These are phyloP conservation scores for Austroboletus niveus DNA, from an alignment of 1,284 basidiomycete species.

Conservation along the genomic window DNA sequence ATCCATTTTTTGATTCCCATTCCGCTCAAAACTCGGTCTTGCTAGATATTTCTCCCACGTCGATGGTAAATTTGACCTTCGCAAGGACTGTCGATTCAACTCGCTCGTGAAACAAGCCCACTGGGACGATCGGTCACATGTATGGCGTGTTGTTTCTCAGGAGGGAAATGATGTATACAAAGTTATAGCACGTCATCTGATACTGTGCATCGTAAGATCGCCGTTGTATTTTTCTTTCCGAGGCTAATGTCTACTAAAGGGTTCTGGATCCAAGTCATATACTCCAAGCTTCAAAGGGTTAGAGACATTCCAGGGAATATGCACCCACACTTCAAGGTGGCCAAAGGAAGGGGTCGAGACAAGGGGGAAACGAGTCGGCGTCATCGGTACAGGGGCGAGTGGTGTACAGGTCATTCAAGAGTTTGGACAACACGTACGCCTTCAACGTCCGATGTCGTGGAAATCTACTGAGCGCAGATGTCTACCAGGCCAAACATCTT, in stretches of 20 bases:
- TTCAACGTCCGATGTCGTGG: neutral
- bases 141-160: conserved; percentile 10
- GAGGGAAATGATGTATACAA: conserved; percentile 12
- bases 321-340: conserved; percentile 10
- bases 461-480: neutral
- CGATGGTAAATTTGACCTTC: conserved; percentile 10
- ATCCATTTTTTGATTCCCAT: neutral
- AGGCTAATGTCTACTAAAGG: conserved; percentile 6
- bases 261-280: conserved; percentile 8
- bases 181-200: conserved; percentile 11
- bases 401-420: conserved; percentile 17
- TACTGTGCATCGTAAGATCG: conserved; percentile 7
- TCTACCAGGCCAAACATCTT: conserved; percentile 11
- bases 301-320: conserved; percentile 10
- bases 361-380: conserved; percentile 8
- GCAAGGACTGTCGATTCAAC: conserved; percentile 18
- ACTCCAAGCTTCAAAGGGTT: conserved; percentile 12
- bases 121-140: conserved; percentile 15
- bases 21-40: neutral
- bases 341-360: conserved; percentile 11
- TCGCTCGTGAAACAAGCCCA: conserved; percentile 6
- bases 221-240: neutral
- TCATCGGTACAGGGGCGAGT: conserved; percentile 17
- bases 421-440: conserved; percentile 12
- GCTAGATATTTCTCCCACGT: conserved; percentile 18